These are phyloP conservation scores for Colletotrichum magnum DNA, from an alignment of 2,329 filamentous ascomycete species.

Conservation along the genomic window DNA sequence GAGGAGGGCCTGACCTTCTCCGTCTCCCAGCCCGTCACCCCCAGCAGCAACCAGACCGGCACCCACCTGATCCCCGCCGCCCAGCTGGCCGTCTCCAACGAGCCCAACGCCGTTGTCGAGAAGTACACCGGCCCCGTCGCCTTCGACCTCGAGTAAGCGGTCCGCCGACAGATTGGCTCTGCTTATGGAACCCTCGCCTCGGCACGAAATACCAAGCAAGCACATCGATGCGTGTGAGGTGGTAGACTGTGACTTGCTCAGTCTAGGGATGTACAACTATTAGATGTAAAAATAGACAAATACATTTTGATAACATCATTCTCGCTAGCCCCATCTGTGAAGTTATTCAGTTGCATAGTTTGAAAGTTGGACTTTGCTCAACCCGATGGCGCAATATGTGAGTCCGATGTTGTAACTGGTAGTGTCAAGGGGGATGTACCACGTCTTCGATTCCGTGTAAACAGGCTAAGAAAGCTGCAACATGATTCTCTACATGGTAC, in stretches of 20 bases:
- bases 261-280: slow-evolving; percentile 14
- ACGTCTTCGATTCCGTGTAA: too few species aligned
- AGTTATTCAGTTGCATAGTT: too few species aligned
- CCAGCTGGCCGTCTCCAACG: slow-evolving; percentile 43
- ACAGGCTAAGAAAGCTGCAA: too few species aligned
- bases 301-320: neutral
- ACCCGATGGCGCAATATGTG: too few species aligned
- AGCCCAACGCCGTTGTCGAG: slow-evolving; percentile 48
- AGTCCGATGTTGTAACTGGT: too few species aligned
- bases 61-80: slow-evolving; percentile 46
- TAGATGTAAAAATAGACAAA: slow-evolving; percentile 5
- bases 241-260: slow-evolving; percentile 17
- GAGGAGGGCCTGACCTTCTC: slow-evolving; percentile 45
- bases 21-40: slow-evolving; percentile 47
- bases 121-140: slow-evolving; percentile 47
- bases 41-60: slow-evolving; percentile 45
- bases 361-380: too few species aligned
- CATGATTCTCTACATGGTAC: too few species aligned
- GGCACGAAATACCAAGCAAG: slow-evolving; percentile 20
- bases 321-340: too few species aligned
- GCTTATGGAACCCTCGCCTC: neutral
- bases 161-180: slow-evolving; percentile 6
- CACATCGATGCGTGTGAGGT: neutral
- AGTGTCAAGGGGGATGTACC: too few species aligned
- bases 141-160: slow-evolving; percentile 34